Conservation (phyloP, 2,329 filamentous ascomycete species). For the Dissoconium aciculare region DNA sequence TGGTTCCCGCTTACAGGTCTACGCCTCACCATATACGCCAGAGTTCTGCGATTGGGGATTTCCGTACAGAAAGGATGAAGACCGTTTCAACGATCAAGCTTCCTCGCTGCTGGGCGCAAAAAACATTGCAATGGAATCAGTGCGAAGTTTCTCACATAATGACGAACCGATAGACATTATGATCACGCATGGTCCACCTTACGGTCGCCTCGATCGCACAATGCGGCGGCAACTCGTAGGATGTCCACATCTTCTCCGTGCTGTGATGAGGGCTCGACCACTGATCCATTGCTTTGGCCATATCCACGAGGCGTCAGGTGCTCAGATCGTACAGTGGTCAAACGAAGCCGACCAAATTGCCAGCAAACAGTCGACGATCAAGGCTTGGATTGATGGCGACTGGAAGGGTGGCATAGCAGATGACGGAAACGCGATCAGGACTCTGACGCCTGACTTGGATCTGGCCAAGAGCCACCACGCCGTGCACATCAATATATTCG, state of each 20-base stretch:
- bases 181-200: slow-evolving; percentile 47
- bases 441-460: slow-evolving; percentile 5
- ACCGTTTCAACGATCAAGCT: slow-evolving; percentile 17
- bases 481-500: slow-evolving; percentile 20
- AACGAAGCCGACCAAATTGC: slow-evolving; percentile 14
- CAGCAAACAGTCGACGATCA: slow-evolving; percentile 3
- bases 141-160: slow-evolving; percentile 4
- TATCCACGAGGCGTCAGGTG: slow-evolving; percentile 43
- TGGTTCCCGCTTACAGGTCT: slow-evolving; percentile 37
- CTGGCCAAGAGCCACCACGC: slow-evolving; percentile 19
- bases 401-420: slow-evolving; percentile 12
- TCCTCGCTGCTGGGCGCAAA: slow-evolving; percentile 6
- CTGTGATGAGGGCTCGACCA: slow-evolving; percentile 37
- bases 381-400: slow-evolving; percentile 7
- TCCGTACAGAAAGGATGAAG: slow-evolving; percentile 38
- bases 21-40: slow-evolving; percentile 39
- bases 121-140: slow-evolving; percentile 6
- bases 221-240: slow-evolving; percentile 30
- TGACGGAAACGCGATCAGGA: slow-evolving; percentile 6
- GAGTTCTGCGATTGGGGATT: slow-evolving; percentile 40
- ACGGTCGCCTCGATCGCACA: slow-evolving; percentile 35
- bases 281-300: slow-evolving; percentile 48
- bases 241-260: slow-evolving; percentile 39
- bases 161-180: slow-evolving; percentile 36
- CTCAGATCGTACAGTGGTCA: slow-evolving; percentile 27